These are phyloP conservation scores for Claviceps africana DNA, from an alignment of 2,329 filamentous ascomycete genomes.

Conservation along the genomic window DNA sequence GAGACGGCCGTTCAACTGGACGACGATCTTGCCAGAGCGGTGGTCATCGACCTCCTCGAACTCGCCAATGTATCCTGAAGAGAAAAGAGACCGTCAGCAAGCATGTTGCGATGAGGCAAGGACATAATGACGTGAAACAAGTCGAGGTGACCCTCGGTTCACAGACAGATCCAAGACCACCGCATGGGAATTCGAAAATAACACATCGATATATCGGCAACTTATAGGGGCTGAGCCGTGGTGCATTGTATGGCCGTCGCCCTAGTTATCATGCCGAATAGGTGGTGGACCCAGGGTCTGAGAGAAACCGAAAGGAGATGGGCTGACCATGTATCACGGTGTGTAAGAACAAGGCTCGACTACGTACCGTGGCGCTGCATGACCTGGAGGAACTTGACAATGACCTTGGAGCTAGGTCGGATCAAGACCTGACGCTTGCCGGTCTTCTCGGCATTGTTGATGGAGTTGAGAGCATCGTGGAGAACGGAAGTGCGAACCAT, in stretches of 20 bases:
- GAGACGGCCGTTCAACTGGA: constrained; percentile 94
- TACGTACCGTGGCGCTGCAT: constrained; percentile 99
- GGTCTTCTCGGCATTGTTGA: constrained; percentile 99
- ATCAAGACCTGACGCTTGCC: constrained; percentile 99
- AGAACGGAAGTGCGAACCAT: constrained; percentile 99
- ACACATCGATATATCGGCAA: constrained; percentile 73
- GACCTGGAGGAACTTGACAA: constrained; percentile 96
- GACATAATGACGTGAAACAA: constrained; percentile 41
- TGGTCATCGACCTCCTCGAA: constrained; percentile 99
- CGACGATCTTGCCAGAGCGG: constrained; percentile 98
- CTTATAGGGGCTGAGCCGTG: constrained; percentile 99
- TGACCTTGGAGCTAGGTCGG: constrained; percentile 97
- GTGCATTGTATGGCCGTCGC: constrained; percentile 62
- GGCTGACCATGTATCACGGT: neutral
- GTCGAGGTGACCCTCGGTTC: neutral
- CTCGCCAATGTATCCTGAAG: constrained; percentile 90
- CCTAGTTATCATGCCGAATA: constrained; percentile 99
- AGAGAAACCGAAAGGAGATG: neutral
- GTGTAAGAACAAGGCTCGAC: neutral
- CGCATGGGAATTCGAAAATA: constrained; percentile 31
- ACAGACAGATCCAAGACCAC: constrained; percentile 67
- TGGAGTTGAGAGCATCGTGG: constrained; percentile 96
- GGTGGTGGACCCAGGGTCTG: constrained; percentile 9
- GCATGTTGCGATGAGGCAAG: constrained; percentile 84
- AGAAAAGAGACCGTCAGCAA: constrained; percentile 33